Evolutionary conservation across 2,329 filamentous ascomycete species (phyloP), one percentile per base, ranked within the genome.

Genomic region (Berkeleyomyces rouxiae): DNA sequence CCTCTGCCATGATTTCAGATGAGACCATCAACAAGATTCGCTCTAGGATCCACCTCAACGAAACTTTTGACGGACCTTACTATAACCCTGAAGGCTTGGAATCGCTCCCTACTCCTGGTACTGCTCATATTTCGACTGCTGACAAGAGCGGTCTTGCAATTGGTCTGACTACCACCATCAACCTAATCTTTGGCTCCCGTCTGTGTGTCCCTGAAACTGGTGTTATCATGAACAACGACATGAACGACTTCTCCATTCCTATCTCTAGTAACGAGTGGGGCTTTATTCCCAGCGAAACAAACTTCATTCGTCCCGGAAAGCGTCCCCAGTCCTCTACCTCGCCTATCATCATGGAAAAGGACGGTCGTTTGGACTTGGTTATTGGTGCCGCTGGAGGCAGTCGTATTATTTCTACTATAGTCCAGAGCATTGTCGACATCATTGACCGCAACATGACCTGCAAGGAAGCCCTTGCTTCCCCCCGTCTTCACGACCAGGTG

Each of bases 191-290:
- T 67, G 90, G 90, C 9, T 88, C 83, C 7, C 79, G 80, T 2
- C 68, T 95, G 53, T 82, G 93, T 68, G 82, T 93, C 0, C 89
- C 89, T 0, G 88, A 93, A 69, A 93, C 88, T 0, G 89, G 89
- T 2, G 76, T 93, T 51, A 86, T 91, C 61, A 84, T 91, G 74
- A 86, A 84, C 72, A 78, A 84, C 71, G 79, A 86, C 72, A 82
- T 82, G 78, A 80, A 85, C 76, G 90, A 95, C 75, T 96, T 96
- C 76, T 89, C 85, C 49, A 90, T 95, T 68, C 91, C 92, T 0
- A 82, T 82, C 61, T 76, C 79, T 1, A 79, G 78, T 63, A 96
- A 96, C 71, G 83, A 85, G 23, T 97, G 96, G 71, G 90, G 90
- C 59, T 96, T 89, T 74, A 81, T 85, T 57, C 90, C 92, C 1